Base-by-base conservation (phyloP, 1,284 basidiomycete species). In the Baeospora myosura region DNA sequence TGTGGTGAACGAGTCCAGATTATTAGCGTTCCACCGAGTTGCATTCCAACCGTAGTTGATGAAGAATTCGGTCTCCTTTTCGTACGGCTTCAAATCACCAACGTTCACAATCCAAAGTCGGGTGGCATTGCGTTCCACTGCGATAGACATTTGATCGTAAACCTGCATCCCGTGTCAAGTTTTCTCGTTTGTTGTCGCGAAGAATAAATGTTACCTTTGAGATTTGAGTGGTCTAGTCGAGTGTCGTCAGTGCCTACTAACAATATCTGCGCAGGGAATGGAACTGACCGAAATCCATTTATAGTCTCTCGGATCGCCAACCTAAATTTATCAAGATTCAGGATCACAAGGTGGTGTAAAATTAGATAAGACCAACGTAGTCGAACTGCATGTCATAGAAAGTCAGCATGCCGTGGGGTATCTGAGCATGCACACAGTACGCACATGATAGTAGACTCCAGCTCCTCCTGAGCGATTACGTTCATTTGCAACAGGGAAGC, bases 51-150 rank as follows among this genome's bases (percentile, higher is more conserved):
- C 81, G 37, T 74, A 71, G 14, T 63, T 66, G 48, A 86, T 62
- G 66, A 81, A 85, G 56, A 81, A 85, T 49, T 86, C 81, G 17
- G 69, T 77, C 33, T 80, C 74, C 52, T 78, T 71, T 50, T 88
- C 84, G 51, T 79, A 80, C 0, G 81, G 79, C 55, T 87, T 87
- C 28, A 87, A 59, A 51, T 87, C 83, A 16, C 81, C 82, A 26
- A 80, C 76, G 51, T 78, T 78, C 29, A 79, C 55, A 26, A 80
- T 66, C 78, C 78, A 81, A 25, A 80, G 59, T 14, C 65, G 66
- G 4, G 62, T 71, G 1, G 78, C 76, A n/a, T 76, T 61, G 16
- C 73, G 69, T 20, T 73, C 72, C 10, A 78, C 65, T 2, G 77
- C 76, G 21, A 77, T 61, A 2, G 75, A 78, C 64, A 81, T 66